Evolutionary conservation across 495 filamentous ascomycete species (phyloP).

Genomic region (Cetradonia linearis): DNA sequence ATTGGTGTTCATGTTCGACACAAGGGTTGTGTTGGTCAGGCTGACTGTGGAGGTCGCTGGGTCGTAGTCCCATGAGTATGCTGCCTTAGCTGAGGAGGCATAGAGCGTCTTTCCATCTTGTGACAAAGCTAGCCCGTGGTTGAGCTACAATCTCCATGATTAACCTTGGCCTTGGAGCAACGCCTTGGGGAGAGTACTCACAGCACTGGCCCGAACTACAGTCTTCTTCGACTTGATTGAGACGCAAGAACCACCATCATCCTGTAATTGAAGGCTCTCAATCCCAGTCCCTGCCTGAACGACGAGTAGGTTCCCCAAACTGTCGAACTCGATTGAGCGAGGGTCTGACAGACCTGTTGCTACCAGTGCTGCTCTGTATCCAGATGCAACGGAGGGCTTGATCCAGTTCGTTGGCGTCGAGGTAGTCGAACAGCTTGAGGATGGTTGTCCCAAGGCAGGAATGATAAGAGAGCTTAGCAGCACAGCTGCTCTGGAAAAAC

Average conservation of each 20-base stretch:
- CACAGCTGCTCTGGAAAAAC: neutral
- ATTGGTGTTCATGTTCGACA: constrained; percentile 47
- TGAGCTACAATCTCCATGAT: constrained; percentile 35
- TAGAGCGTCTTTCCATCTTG: constrained; percentile 52
- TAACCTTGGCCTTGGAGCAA: neutral
- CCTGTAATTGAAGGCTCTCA: constrained; percentile 40
- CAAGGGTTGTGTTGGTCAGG: constrained; percentile 35
- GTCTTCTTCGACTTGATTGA: constrained; percentile 29
- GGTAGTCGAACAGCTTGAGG: constrained; percentile 22
- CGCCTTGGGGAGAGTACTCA: constrained; percentile 25
- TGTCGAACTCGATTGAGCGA: constrained; percentile 52
- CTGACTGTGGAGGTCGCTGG: constrained; percentile 33
- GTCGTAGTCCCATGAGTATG: constrained; percentile 54
- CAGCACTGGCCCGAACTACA: constrained; percentile 31
- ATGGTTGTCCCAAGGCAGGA: constrained; percentile 11
- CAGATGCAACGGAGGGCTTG: constrained; percentile 42
- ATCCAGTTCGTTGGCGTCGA: constrained; percentile 25
- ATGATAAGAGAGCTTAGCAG: constrained; percentile 1
- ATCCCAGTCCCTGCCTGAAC: constrained; percentile 47
- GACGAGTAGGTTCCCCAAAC: constrained; percentile 48
- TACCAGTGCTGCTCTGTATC: constrained; percentile 48
- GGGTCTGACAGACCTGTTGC: constrained; percentile 43
- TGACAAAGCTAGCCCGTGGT: constrained; percentile 59
- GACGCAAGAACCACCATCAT: constrained; percentile 44
- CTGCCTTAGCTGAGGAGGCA: constrained; percentile 46